Percentiles rank a stretch among this genome's conserved stretches.
Conservation (phyloP, 73 alveolate genomes). For the Urostyla sp. region DNA sequence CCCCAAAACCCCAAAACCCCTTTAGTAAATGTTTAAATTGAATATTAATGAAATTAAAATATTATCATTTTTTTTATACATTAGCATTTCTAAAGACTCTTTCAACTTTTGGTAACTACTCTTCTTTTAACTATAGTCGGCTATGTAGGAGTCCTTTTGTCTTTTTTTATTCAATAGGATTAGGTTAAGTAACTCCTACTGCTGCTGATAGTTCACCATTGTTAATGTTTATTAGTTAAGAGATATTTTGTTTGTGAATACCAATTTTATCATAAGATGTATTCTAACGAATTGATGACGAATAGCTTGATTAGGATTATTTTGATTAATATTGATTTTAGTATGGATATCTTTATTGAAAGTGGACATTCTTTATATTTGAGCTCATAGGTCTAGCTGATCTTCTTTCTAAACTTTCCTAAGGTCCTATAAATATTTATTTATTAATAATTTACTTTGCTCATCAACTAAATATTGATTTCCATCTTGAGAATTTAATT, state of each 20-base stretch:
- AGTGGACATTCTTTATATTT: not conserved
- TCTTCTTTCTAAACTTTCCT: too few species aligned
- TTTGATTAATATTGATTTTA: not conserved
- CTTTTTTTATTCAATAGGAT: not conserved
- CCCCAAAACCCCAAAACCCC: too few species aligned
- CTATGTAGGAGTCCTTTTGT: not conserved
- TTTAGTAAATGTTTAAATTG: too few species aligned
- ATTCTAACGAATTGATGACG: not conserved
- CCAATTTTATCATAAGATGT: slow-evolving; percentile 2
- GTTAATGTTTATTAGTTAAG: slow-evolving; percentile 13
- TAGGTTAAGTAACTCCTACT: slow-evolving; percentile 16
- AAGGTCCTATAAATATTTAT: not conserved
- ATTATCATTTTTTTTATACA: too few species aligned
- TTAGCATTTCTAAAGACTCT: slow-evolving; percentile 51
- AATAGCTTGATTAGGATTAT: not conserved
- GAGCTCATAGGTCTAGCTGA: slow-evolving; percentile 43
- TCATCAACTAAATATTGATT: slow-evolving; percentile 1
- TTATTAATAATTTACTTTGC: slow-evolving; percentile 13
- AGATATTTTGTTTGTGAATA: slow-evolving; percentile 4
- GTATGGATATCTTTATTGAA: not conserved
- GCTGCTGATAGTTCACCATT: slow-evolving; percentile 39
- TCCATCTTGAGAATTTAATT: not conserved
- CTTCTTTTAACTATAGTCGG: not conserved
- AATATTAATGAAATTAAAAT: too few species aligned
- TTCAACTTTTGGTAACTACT: not conserved